Base-by-base conservation (phyloP, 176 grass and related monocot genomes). In the Olyra latifolia region DNA sequence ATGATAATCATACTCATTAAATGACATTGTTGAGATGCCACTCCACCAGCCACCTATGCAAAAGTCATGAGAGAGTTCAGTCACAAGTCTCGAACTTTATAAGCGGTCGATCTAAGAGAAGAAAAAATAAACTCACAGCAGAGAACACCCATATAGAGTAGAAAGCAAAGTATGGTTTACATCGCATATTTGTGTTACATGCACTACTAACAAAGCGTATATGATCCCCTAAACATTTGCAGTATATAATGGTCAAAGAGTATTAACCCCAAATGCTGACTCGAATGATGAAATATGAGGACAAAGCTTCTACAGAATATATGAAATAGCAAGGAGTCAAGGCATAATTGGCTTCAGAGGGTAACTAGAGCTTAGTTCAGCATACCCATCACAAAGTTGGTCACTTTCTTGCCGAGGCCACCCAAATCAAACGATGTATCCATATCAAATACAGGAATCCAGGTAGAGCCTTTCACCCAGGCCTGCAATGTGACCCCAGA, bases 11-110 rank as follows among this genome's bases (percentile, higher is more conserved):
- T 95, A 98, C 96, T 87, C 95, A 48, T 98, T 91, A 32, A 88
- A 86, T 70, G 85, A 65, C 72, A 98, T 73, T 72, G 81, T 95
- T 60, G 92, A 89, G 78, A 66, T 93, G 81, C 96, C 92, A 95
- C 96, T 98, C 96, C 96, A 98, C 96, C 92, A 98, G 74, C 96
- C 96, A 87, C 96, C 96, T 98, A 71, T 43, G 52, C n/a, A 79
- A 62, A 32, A 91, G 39, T 30, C 7, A 58, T 72, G 20, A 19
- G 15, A 52, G 1, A 72, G 56, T 66, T 89, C 5, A 76, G 66
- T 82, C 28, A 28, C 12, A 42, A 75, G 24, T 62, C 32, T 32
- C 35, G 1, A 79, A 23, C 82, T 25, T 20, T 9, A 58, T 20
- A 72, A 30, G n/a, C n/a, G n/a, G n/a, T n/a, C n/a, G 29, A 65